Conservation (phyloP, 2,329 filamentous ascomycete species). For the Arthrobotrys pseudoclavata region DNA sequence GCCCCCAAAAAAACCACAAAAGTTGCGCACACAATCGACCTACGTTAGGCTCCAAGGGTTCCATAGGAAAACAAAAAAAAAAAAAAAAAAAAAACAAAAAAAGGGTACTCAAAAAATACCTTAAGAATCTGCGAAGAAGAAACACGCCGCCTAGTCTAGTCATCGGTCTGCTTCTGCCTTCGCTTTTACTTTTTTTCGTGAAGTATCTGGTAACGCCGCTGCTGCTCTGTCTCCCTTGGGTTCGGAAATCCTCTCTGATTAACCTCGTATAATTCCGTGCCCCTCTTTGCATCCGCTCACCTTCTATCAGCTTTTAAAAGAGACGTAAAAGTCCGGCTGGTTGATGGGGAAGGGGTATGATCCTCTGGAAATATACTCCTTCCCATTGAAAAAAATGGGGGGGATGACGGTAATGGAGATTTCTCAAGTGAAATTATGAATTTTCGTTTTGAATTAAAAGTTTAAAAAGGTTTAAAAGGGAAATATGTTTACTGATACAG, state of each 20-base stretch:
- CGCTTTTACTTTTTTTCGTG: constrained; percentile 29
- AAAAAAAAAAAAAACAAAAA: constrained; percentile 27
- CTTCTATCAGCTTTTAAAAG: not conserved
- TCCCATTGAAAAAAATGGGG: not conserved
- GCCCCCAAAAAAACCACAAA: constrained; percentile 7
- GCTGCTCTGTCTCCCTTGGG: constrained; percentile 13
- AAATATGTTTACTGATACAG: constrained; percentile 31
- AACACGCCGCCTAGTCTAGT: constrained; percentile 6
- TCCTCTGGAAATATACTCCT: not conserved
- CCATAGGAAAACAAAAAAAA: constrained; percentile 44
- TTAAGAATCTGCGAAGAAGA: constrained; percentile 7
- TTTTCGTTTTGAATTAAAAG: not conserved
- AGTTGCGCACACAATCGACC: constrained; percentile 44
- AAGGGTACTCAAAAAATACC: constrained; percentile 31
- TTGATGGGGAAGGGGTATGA: not conserved
- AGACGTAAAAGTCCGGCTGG: not conserved
- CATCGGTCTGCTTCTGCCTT: constrained; percentile 53
- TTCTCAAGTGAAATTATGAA: not conserved
- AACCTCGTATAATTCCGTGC: constrained; percentile 1
- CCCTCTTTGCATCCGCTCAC: not conserved
- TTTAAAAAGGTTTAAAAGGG: not conserved
- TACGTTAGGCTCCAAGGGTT: constrained; percentile 60
- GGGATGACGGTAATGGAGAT: not conserved
- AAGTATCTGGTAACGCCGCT: constrained; percentile 43
- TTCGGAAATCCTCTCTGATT: not conserved